A percentile compares a stretch with the other conserved stretches of the same genome.
phyloP scores from a whole-genome alignment of 495 filamentous ascomycete genomes.

The Aspergillus steynii region DNA sequence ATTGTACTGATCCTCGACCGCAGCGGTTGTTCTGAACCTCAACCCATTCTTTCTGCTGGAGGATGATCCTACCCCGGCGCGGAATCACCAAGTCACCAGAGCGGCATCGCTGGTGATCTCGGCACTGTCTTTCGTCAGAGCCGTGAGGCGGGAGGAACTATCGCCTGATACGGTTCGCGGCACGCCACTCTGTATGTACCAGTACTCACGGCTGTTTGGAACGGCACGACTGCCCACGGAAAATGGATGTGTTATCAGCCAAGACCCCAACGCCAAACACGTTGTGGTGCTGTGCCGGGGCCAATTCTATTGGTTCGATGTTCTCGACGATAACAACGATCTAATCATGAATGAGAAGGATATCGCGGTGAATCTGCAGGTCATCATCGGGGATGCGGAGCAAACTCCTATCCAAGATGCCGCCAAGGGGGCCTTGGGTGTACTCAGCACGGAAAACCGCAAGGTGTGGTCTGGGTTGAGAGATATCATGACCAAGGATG shows the following conservation, averaged over 20 bases:
- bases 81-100: slow-evolving; percentile 94
- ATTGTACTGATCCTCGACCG: slow-evolving; percentile 14
- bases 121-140: slow-evolving; percentile 87
- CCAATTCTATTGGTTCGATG: slow-evolving; percentile 99
- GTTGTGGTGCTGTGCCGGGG: slow-evolving; percentile 93
- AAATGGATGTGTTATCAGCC: slow-evolving; percentile 92
- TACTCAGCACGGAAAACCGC: slow-evolving; percentile 93
- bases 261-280: slow-evolving; percentile 85
- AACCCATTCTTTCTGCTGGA: slow-evolving; percentile 98
- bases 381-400: slow-evolving; percentile 85
- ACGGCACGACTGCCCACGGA: slow-evolving; percentile 94
- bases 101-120: slow-evolving; percentile 92
- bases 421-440: slow-evolving; percentile 88
- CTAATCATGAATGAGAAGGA: slow-evolving; percentile 98
- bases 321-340: slow-evolving; percentile 90
- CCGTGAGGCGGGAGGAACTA: slow-evolving; percentile 89
- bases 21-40: slow-evolving; percentile 89
- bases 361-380: slow-evolving; percentile 86
- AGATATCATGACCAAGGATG: slow-evolving; percentile 85
- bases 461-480: slow-evolving; percentile 92
- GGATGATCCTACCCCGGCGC: slow-evolving; percentile 93
- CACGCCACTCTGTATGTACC: slow-evolving; percentile 91
- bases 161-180: slow-evolving; percentile 84
- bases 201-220: slow-evolving; percentile 94
- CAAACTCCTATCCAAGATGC: slow-evolving; percentile 91